phyloP scores from a whole-genome alignment of 1,284 basidiomycete species.

The Cerrena zonata region DNA sequence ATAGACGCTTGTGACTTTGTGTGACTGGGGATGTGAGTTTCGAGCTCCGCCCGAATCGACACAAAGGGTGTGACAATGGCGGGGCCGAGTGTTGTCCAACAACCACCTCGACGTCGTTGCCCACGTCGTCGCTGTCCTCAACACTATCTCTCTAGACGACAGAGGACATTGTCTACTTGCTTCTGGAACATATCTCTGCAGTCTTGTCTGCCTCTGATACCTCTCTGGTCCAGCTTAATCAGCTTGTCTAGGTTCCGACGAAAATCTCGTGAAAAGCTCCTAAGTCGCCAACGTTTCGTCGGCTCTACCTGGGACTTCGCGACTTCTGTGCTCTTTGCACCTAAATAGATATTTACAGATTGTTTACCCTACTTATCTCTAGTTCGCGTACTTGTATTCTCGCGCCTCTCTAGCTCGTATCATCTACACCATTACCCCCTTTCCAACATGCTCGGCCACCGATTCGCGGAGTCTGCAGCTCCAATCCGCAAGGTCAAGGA shows the following conservation, averaged over 20 bases:
- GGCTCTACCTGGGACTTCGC: background rate
- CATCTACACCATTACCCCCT: slow-evolving; percentile 4
- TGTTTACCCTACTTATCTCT: slow-evolving; percentile 14
- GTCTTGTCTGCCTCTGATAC: slow-evolving; percentile 7
- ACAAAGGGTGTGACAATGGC: slow-evolving; percentile 15
- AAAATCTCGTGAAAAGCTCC: slow-evolving; percentile 18
- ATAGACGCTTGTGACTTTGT: slow-evolving; percentile 1
- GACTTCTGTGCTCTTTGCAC: background rate
- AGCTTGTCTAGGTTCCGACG: slow-evolving; percentile 18
- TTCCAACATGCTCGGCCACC: slow-evolving; percentile 68
- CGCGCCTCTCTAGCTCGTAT: slow-evolving; percentile 14
- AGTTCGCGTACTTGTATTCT: slow-evolving; percentile 1
- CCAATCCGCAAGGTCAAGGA: slow-evolving; percentile 92
- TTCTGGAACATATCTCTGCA: background rate
- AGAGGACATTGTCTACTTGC: slow-evolving; percentile 4
- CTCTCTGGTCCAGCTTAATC: slow-evolving; percentile 13
- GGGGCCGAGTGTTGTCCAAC: slow-evolving; percentile 24
- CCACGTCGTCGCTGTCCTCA: slow-evolving; percentile 13
- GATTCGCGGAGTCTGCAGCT: slow-evolving; percentile 87
- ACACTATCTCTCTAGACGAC: slow-evolving; percentile 3
- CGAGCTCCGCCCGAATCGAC: slow-evolving; percentile 10
- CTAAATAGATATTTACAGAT: slow-evolving; percentile 7
- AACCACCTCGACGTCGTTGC: slow-evolving; percentile 21
- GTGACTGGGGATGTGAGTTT: slow-evolving; percentile 1
- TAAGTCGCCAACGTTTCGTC: slow-evolving; percentile 10